A percentile compares a stretch with the other conserved stretches of the same genome.
Evolutionary conservation across 805 yeast species (phyloP).

Genomic region (Nakazawaea siamensis): DNA sequence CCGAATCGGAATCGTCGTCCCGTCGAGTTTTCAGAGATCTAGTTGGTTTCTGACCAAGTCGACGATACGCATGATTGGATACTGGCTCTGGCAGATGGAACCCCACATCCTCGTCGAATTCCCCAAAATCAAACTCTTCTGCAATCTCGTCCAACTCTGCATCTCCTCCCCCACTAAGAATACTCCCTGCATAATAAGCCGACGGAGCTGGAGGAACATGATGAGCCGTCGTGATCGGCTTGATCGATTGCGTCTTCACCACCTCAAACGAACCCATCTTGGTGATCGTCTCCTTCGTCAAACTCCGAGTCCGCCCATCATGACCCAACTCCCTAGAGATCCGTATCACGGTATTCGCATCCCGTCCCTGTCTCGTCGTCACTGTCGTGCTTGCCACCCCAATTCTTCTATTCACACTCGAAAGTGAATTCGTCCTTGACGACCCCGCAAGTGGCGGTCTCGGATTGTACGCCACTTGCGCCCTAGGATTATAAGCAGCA

Average conservation of each 20-base stretch:
- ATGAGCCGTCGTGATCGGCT: constrained; percentile 17
- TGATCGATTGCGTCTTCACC: constrained; percentile 37
- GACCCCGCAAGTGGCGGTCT: too few species aligned
- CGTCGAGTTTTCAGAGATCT: background rate
- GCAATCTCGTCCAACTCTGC: constrained; percentile 21
- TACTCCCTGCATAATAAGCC: constrained; percentile 20
- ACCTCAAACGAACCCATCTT: constrained; percentile 40
- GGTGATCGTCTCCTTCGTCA: constrained; percentile 45
- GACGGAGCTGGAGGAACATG: constrained; percentile 21
- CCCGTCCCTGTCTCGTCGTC: constrained; percentile 10
- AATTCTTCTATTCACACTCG: constrained; percentile 10
- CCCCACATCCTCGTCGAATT: constrained; percentile 8
- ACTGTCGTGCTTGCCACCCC: constrained; percentile 14
- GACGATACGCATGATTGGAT: background rate
- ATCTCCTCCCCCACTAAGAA: constrained; percentile 14
- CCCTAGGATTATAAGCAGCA: too few species aligned
- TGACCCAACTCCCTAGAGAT: constrained; percentile 43
- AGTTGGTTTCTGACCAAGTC: too few species aligned
- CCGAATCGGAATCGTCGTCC: constrained; percentile 14
- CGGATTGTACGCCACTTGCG: too few species aligned
- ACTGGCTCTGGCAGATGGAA: background rate
- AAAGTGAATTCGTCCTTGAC: constrained; percentile 19
- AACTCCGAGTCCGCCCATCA: constrained; percentile 45
- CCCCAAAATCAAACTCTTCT: constrained; percentile 17
- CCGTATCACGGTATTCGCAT: constrained; percentile 27